Evolutionary conservation across 352 stramenopile genomes (phyloP).

Genomic region (Globisporangium mamillatum): DNA sequence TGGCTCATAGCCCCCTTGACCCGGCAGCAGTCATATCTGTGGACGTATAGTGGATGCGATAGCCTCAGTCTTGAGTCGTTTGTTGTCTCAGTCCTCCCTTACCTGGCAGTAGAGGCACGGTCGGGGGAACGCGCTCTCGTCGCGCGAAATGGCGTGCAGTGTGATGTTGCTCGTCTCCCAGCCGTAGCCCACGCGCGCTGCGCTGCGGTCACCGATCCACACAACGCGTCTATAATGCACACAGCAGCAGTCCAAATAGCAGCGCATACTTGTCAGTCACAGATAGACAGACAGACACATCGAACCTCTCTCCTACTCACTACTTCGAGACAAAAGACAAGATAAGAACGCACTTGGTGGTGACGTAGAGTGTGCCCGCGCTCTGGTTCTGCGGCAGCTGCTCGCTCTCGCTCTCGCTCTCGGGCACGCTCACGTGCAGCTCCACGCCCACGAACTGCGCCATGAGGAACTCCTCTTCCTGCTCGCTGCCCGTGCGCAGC

Average conservation of each 20-base stretch:
- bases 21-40: no score
- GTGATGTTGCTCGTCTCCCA: conserved; percentile 73
- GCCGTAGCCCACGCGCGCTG: conserved; percentile 49
- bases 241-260: not conserved
- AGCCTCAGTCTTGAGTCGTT: not conserved
- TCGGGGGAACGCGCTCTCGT: conserved; percentile 52
- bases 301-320: no score
- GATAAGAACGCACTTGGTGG: conserved; percentile 28
- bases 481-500: conserved; percentile 40
- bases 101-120: conserved; percentile 84
- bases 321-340: not conserved
- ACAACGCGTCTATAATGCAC: conserved; percentile 42
- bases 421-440: conserved; percentile 29
- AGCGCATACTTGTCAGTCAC: not conserved
- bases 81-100: not conserved
- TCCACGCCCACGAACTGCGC: conserved; percentile 43
- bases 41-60: no score
- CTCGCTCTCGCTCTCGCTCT: conserved; percentile 20
- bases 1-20: no score
- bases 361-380: conserved; percentile 35
- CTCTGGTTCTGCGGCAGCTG: conserved; percentile 26
- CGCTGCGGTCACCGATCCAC: conserved; percentile 47
- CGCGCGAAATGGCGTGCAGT: conserved; percentile 77
- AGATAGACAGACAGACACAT: no score
- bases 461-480: conserved; percentile 68